phyloP scores from a whole-genome alignment of 495 filamentous ascomycete species.

The Hypoxylon subgilvum region DNA sequence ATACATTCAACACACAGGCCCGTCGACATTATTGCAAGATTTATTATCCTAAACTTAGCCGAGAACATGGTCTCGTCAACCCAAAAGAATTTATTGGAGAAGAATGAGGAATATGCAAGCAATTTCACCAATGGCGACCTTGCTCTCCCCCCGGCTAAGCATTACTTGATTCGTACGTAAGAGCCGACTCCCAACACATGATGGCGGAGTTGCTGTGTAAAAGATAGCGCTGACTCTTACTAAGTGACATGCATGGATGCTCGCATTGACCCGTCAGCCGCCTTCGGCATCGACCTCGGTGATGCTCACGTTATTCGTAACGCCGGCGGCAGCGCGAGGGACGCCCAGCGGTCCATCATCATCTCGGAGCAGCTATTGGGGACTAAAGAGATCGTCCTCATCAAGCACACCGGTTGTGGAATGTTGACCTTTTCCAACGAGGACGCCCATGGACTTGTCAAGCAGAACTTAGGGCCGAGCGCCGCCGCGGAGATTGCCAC shows the following conservation, averaged over 20 bases:
- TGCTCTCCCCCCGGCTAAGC: constrained; percentile 74
- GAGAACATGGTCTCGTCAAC: constrained; percentile 43
- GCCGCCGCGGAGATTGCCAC: constrained; percentile 50
- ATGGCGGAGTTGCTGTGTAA: background rate
- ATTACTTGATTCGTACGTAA: constrained; percentile 62
- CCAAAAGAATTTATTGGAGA: constrained; percentile 60
- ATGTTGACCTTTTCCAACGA: constrained; percentile 81
- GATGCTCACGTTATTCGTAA: constrained; percentile 87
- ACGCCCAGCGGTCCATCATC: constrained; percentile 74
- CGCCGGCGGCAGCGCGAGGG: constrained; percentile 68
- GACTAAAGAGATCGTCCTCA: constrained; percentile 75
- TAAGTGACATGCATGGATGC: constrained; percentile 82
- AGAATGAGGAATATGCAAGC: constrained; percentile 66
- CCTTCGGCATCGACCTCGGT: constrained; percentile 76
- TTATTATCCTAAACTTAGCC: background rate
- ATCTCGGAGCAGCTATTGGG: constrained; percentile 83
- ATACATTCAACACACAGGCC: background rate
- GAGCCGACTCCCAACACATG: background rate
- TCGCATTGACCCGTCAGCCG: constrained; percentile 72
- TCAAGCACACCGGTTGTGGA: constrained; percentile 83
- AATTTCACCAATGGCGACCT: constrained; percentile 69
- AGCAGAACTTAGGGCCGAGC: constrained; percentile 59
- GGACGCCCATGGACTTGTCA: constrained; percentile 63
- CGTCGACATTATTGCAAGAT: background rate
- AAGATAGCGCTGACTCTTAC: constrained; percentile 13